phyloP scores from a whole-genome alignment of 1,139 yeast species.

The Scheffersomyces cryptocercus region DNA sequence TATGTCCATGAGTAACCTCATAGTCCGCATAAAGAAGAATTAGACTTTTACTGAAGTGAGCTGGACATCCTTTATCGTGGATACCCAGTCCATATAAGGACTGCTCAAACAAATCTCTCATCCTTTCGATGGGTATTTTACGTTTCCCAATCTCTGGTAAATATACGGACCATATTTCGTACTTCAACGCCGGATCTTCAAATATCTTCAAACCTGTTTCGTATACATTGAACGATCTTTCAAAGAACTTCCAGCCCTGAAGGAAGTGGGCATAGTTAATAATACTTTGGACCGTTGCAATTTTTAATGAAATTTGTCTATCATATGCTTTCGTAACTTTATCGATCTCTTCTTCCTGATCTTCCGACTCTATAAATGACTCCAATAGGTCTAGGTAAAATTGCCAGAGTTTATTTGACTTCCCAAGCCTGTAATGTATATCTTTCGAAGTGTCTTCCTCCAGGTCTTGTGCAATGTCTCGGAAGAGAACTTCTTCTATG shows the following conservation, averaged over 20 bases:
- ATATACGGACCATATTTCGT: constrained; percentile 75
- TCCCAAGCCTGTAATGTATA: constrained; percentile 61
- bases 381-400: constrained; percentile 75
- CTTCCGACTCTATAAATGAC: constrained; percentile 45
- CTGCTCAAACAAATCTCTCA: constrained; percentile 75
- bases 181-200: constrained; percentile 55
- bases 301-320: constrained; percentile 56
- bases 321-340: constrained; percentile 51
- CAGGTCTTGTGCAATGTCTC: constrained; percentile 2
- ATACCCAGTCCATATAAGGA: constrained; percentile 23
- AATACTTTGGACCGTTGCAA: constrained; percentile 69
- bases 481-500: constrained; percentile 49
- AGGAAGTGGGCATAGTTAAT: constrained; percentile 67
- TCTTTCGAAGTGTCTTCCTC: constrained; percentile 43
- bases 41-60: constrained; percentile 45
- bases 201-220: constrained; percentile 69
- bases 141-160: constrained; percentile 49
- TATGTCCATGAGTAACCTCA: constrained; percentile 43
- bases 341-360: constrained; percentile 19
- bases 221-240: constrained; percentile 60
- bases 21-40: constrained; percentile 59
- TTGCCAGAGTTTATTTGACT: constrained; percentile 68
- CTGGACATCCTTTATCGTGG: constrained; percentile 49
- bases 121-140: constrained; percentile 46
- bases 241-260: constrained; percentile 49